Percentiles rank a stretch among this genome's conserved stretches.
Evolutionary conservation across 2,329 filamentous ascomycete genomes (phyloP).

Genomic region (Akanthomyces dipterigenus): DNA sequence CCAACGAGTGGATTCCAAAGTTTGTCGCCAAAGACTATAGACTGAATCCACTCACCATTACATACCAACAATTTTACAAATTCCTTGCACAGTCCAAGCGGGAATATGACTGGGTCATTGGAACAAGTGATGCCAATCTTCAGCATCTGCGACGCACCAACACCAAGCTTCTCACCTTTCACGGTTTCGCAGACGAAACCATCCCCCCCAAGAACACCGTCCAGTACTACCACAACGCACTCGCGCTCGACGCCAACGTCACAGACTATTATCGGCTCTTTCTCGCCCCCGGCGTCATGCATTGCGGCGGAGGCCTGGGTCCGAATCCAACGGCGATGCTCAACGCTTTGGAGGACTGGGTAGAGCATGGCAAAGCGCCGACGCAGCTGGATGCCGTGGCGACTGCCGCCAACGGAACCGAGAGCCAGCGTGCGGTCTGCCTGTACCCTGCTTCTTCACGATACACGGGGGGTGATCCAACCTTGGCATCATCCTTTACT

Average conservation of each 20-base stretch:
- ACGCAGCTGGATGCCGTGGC: not conserved
- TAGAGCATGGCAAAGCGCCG: not conserved
- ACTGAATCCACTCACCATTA: not conserved
- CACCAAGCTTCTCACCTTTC: not conserved
- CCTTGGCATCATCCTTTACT: not conserved
- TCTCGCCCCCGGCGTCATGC: not conserved
- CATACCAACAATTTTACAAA: not conserved
- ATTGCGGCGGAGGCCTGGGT: not conserved
- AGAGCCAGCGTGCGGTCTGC: not conserved
- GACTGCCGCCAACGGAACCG: not conserved
- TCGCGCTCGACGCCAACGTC: not conserved
- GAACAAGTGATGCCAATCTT: not conserved
- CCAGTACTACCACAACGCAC: not conserved
- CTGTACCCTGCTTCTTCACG: not conserved
- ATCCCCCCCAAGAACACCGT: not conserved
- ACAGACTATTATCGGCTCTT: not conserved
- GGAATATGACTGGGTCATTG: not conserved
- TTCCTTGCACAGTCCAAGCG: not conserved
- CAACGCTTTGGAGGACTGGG: not conserved
- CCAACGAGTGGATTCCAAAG: constrained; percentile 1
- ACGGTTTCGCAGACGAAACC: not conserved
- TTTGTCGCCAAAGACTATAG: not conserved
- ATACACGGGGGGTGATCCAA: not conserved
- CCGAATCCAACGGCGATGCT: not conserved
- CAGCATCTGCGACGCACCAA: not conserved